These are phyloP conservation scores for Cladophialophora exuberans DNA, from an alignment of 2,329 filamentous ascomycete species.

Conservation along the genomic window DNA sequence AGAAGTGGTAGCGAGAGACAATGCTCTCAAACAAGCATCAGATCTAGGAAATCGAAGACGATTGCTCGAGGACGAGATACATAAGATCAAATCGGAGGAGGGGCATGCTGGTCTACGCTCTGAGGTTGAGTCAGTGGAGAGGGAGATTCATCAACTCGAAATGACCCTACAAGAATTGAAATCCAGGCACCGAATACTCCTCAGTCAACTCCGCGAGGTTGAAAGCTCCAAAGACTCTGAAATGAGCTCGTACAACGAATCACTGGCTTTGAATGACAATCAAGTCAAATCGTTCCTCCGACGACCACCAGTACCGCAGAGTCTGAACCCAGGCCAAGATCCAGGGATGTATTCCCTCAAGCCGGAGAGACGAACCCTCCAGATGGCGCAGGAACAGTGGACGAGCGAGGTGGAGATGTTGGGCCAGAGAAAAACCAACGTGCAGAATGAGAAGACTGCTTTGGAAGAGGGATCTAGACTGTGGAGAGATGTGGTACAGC, in stretches of 20 bases:
- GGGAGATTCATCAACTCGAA: constrained; percentile 62
- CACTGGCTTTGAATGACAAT: constrained; percentile 58
- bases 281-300: constrained; percentile 58
- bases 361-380: constrained; percentile 60
- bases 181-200: constrained; percentile 56
- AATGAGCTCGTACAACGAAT: constrained; percentile 61
- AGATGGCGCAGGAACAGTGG: constrained; percentile 63
- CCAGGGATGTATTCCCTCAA: constrained; percentile 55
- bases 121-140: constrained; percentile 56
- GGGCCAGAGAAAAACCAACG: constrained; percentile 47
- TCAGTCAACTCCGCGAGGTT: constrained; percentile 55
- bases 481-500: constrained; percentile 60
- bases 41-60: constrained; percentile 54
- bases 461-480: constrained; percentile 61
- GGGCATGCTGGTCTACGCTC: constrained; percentile 52
- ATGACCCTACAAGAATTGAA: constrained; percentile 59
- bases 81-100: constrained; percentile 49
- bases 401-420: constrained; percentile 52
- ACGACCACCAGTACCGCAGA: constrained; percentile 46
- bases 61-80: constrained; percentile 56
- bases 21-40: constrained; percentile 55
- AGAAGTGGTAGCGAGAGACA: constrained; percentile 49
- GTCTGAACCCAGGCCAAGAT: constrained; percentile 34
- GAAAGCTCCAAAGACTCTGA: constrained; percentile 63
- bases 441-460: constrained; percentile 59